Conservation (phyloP, 176 grass and related monocot genomes). For the Oryza coarctata region DNA sequence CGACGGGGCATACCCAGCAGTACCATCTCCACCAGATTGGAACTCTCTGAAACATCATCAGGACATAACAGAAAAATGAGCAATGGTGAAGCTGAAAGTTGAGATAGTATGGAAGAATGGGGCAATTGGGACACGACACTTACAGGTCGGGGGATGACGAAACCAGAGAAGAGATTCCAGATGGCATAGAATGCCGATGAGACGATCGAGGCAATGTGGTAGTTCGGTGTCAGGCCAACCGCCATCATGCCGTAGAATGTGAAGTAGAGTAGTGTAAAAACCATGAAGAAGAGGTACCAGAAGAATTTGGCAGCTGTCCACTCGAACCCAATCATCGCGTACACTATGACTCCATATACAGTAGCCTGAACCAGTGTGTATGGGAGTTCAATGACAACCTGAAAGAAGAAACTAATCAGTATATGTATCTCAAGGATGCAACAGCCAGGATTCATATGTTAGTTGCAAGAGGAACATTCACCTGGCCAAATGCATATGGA, state of each 20-base stretch:
- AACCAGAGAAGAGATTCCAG: conserved; percentile 90
- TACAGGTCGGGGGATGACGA: conserved; percentile 62
- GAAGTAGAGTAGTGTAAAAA: conserved; percentile 92
- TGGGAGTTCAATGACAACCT: conserved; percentile 80
- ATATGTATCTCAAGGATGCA: background rate
- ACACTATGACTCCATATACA: conserved; percentile 66
- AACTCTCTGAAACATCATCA: conserved; percentile 53
- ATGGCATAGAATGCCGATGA: conserved; percentile 62
- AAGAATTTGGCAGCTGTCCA: conserved; percentile 83
- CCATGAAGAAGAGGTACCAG: conserved; percentile 86
- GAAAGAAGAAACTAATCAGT: conserved; percentile 6
- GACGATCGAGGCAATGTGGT: conserved; percentile 63
- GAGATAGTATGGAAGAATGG: background rate
- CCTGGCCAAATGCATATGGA: conserved; percentile 95
- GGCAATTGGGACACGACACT: background rate
- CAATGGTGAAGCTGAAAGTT: background rate
- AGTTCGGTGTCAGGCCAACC: conserved; percentile 77
- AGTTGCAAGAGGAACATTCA: conserved; percentile 36
- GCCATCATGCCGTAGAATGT: conserved; percentile 96
- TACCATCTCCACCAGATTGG: conserved; percentile 95
- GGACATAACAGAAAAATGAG: conserved; percentile 30
- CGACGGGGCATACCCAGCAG: conserved; percentile 59
- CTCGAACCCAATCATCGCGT: conserved; percentile 86
- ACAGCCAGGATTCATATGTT: background rate
- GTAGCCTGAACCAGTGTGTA: conserved; percentile 65